A percentile compares a stretch with the other conserved stretches of the same genome.
phyloP scores from a whole-genome alignment of 305 asterid species.

The Rubia tinctorum region DNA sequence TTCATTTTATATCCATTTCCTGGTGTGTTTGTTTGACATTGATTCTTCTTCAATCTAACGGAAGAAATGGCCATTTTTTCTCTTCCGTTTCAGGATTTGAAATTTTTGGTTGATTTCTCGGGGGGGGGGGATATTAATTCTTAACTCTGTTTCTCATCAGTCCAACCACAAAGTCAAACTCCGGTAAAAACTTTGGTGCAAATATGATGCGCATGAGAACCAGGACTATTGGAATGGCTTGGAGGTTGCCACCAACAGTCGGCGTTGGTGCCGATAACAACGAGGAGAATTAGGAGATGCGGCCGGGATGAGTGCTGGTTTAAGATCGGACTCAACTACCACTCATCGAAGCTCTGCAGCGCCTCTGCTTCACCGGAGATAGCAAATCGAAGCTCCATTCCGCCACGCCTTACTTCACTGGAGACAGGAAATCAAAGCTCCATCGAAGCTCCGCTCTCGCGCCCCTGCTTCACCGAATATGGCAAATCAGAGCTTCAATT shows the following conservation, averaged over 20 bases:
- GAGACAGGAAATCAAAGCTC: no score
- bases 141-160: not conserved
- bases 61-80: conserved; percentile 7
- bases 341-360: no score
- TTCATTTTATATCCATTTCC: not conserved
- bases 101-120: not conserved
- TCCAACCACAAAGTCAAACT: conserved; percentile 16
- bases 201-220: conserved; percentile 18
- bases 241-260: conserved; percentile 15
- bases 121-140: not conserved
- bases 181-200: not conserved
- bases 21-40: conserved; percentile 8
- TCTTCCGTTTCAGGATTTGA: not conserved
- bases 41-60: conserved; percentile 2
- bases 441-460: no score
- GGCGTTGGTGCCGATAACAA: conserved; percentile 12
- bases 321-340: no score
- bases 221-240: conserved; percentile 12
- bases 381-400: no score
- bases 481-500: no score
- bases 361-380: no score
- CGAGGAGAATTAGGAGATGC: conserved; percentile 73
- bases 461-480: no score
- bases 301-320: conserved; percentile 98
- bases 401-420: no score